Evolutionary conservation across 31 red algal genomes (phyloP), one percentile per base, ranked within the genome.

Genomic region (Endocladia muricata): DNA sequence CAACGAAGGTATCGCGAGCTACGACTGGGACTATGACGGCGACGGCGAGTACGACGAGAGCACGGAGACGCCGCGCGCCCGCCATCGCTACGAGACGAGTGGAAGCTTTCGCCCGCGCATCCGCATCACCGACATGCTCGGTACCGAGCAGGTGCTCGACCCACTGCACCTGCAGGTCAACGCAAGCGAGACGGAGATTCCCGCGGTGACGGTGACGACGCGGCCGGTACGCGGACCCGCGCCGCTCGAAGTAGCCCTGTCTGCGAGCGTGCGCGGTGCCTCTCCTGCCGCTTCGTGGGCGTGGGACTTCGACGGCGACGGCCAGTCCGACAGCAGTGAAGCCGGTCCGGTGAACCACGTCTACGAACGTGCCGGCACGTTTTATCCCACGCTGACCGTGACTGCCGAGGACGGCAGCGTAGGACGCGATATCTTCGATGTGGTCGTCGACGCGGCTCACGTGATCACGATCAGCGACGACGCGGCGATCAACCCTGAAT

Each of bases 41-140:
- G 47, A 52, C n/a, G 47, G 47, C 47, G n/a, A n/a, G n/a, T 52
- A 52, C 47, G 47, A 52, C n/a, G 47, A 52, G n/a, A 52, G 47
- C 47, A 52, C 47, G n/a, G n/a, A 11, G 13, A 52, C 47, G 13
- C 13, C 13, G n/a, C 47, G 47, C n/a, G 47, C n/a, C n/a, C 11
- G 13, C n/a, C 47, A 52, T 52, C 11, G 13, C 47, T 52, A 52
- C 47, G 47, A 52, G n/a, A 52, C 47, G n/a, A 11, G 13, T 52
- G 47, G 47, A 11, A 52, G n/a, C 11, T 52, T 52, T 52, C 11
- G n/a, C 11, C 13, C n/a, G n/a, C 13, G 47, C n/a, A 11, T 52
- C n/a, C 11, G 47, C 13, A 11, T 52, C 11, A 52, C 47, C n/a
- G 47, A 52, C n/a, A 52, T n/a, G 47, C 13, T 15, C 11, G 47